Percentiles rank a stretch among this genome's conserved stretches.
Conservation (phyloP, 2,329 filamentous ascomycete species). For the Pseudocercospora pini-densiflorae region DNA sequence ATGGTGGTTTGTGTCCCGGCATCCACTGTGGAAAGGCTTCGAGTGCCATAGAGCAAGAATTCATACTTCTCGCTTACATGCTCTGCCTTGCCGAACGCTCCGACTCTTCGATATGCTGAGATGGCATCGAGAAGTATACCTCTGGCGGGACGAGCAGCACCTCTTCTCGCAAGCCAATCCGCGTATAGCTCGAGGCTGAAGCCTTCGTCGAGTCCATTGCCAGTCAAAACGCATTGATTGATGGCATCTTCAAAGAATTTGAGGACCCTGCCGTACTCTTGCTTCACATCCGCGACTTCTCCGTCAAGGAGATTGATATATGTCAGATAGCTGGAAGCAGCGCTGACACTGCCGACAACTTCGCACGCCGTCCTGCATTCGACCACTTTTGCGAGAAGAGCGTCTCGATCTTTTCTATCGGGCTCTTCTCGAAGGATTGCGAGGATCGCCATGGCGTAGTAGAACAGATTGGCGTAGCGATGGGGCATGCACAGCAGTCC, state of each 20-base stretch:
- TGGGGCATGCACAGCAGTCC: constrained; percentile 51
- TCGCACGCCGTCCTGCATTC: constrained; percentile 65
- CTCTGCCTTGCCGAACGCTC: constrained; percentile 70
- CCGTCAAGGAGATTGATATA: constrained; percentile 73
- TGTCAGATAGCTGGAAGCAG: constrained; percentile 69
- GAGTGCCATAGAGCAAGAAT: constrained; percentile 67
- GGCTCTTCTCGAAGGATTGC: constrained; percentile 44
- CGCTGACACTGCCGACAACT: constrained; percentile 65
- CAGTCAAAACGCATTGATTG: constrained; percentile 71
- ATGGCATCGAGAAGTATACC: constrained; percentile 71
- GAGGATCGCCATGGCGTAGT: constrained; percentile 49
- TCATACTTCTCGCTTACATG: constrained; percentile 71
- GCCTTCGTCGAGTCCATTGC: constrained; percentile 72
- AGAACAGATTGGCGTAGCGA: constrained; percentile 49
- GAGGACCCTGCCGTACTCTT: constrained; percentile 58
- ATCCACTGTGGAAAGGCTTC: constrained; percentile 64
- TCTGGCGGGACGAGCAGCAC: constrained; percentile 69
- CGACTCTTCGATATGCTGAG: constrained; percentile 69
- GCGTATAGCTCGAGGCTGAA: constrained; percentile 75
- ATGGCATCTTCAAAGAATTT: constrained; percentile 70
- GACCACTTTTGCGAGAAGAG: constrained; percentile 59
- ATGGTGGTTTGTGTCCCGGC: constrained; percentile 69
- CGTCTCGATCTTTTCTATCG: constrained; percentile 31
- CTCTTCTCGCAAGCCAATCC: constrained; percentile 68
- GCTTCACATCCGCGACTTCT: constrained; percentile 63